A percentile compares a stretch with the other conserved stretches of the same genome.
Evolutionary conservation across 2,329 filamentous ascomycete species (phyloP).

Genomic region (Aspergillus novoparasiticus): DNA sequence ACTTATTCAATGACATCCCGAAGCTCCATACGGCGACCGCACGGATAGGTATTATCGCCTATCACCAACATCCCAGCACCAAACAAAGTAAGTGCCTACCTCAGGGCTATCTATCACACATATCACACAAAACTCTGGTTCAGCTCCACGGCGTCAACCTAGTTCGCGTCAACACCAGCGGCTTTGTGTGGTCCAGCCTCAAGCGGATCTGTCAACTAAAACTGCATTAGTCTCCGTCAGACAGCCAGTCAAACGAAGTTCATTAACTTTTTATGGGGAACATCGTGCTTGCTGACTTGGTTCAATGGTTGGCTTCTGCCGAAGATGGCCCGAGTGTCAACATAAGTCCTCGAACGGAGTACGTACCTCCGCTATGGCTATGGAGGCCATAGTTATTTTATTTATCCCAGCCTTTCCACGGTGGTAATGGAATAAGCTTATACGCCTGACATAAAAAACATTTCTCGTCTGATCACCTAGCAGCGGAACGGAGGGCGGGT

Average conservation of each 20-base stretch:
- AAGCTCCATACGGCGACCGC: background rate
- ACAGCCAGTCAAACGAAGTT: background rate
- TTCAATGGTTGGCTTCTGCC: background rate
- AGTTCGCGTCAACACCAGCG: background rate
- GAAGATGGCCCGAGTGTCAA: constrained; percentile 1
- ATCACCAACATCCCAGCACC: background rate
- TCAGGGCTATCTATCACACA: background rate
- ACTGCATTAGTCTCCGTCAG: background rate
- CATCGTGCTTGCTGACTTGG: background rate
- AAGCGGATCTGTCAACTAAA: background rate
- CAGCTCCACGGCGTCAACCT: background rate
- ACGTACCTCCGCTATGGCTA: background rate
- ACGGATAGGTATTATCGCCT: background rate
- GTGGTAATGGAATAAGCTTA: background rate
- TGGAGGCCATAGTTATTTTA: background rate
- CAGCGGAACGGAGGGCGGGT: background rate
- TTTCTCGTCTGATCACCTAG: background rate
- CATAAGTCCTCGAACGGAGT: background rate
- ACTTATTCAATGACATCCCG: background rate
- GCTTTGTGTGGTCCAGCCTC: constrained; percentile 1
- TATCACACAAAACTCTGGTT: constrained; percentile 1
- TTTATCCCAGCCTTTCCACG: background rate
- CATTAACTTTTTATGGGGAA: background rate
- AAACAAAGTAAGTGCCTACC: background rate
- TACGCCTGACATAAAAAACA: background rate